Evolutionary conservation across 495 filamentous ascomycete species (phyloP), one percentile per base, ranked within the genome.

Genomic region (Penicillium malachiteum): DNA sequence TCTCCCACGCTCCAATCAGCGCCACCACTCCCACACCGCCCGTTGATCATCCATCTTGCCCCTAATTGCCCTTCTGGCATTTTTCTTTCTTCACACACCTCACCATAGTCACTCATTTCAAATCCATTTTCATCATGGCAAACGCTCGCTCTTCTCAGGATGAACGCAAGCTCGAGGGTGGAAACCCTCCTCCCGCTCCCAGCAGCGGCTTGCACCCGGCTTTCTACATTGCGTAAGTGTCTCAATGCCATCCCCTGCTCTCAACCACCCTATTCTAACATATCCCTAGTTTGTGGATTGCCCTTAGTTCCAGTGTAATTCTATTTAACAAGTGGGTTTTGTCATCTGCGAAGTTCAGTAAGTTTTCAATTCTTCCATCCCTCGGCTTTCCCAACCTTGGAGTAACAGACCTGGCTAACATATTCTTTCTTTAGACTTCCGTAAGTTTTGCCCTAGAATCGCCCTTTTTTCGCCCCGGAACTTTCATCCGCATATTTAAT

Each of bases 281-380:
- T 5, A 8, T 34, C 58, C 48, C 50, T 70, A 96, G 91, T 50
- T 72, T 83, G 63, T 97, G 92, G 92, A 96, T 97, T 68, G 70
- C 81, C 38, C 73, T 95, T 59, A 95, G 90, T 64, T 96, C 92
- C 14, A 89, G 85, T 57, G 90, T 95, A 58, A 97, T 97, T 65
- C 77, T 96, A 37, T 97, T 96, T 85, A 97, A 97, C 84, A 97
- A 97, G 81, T 96, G 88, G 88, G 91, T 97, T 67, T 80, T 96
- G 42, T 79, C 84, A 53, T 87, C 81, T 12, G 81, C 85, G 50
- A 74, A 86, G 44, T 96, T 96, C 78, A 76, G 89, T 92, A 82
- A 82, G 88, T 68, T 54, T 43, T 34, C 46, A 16, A 31, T 14
- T n/a, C 17, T 30, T 31, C 40, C 59, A 56, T 50, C 21, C 4